phyloP scores from a whole-genome alignment of 176 grass and related monocot genomes.

The Stipa capillata region DNA sequence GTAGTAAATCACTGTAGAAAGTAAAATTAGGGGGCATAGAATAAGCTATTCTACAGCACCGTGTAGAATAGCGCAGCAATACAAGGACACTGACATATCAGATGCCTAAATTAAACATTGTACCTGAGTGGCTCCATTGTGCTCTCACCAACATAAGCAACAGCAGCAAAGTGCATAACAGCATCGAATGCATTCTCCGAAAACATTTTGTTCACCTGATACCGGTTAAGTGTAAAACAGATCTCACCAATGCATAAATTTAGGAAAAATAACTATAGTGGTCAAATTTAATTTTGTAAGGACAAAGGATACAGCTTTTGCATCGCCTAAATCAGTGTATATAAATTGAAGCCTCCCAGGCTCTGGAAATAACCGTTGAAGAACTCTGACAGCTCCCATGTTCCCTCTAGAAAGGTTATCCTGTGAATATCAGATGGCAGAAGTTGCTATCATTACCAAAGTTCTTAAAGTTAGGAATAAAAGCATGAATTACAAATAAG shows the following conservation, averaged over 20 bases:
- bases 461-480: not conserved
- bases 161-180: slow-evolving; percentile 96
- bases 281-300: not conserved
- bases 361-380: slow-evolving; percentile 71
- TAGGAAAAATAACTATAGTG: not conserved
- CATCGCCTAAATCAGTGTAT: slow-evolving; percentile 88
- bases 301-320: slow-evolving; percentile 78
- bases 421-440: slow-evolving; percentile 29
- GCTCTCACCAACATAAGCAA: slow-evolving; percentile 98
- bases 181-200: slow-evolving; percentile 90
- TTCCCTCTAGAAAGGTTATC: slow-evolving; percentile 99
- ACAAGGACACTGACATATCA: not conserved
- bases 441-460: not conserved
- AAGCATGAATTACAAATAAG: not conserved
- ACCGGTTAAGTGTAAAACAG: slow-evolving; percentile 43
- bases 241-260: not conserved
- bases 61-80: no score
- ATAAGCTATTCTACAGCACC: no score
- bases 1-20: no score
- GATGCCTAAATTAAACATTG: not conserved
- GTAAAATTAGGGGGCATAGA: no score
- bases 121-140: slow-evolving; percentile 97
- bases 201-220: slow-evolving; percentile 94
- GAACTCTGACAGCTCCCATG: slow-evolving; percentile 75
- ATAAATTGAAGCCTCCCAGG: slow-evolving; percentile 97